Evolutionary conservation across 495 filamentous ascomycete species (phyloP), one percentile per base, ranked within the genome.

Genomic region (Annulohypoxylon stygium): DNA sequence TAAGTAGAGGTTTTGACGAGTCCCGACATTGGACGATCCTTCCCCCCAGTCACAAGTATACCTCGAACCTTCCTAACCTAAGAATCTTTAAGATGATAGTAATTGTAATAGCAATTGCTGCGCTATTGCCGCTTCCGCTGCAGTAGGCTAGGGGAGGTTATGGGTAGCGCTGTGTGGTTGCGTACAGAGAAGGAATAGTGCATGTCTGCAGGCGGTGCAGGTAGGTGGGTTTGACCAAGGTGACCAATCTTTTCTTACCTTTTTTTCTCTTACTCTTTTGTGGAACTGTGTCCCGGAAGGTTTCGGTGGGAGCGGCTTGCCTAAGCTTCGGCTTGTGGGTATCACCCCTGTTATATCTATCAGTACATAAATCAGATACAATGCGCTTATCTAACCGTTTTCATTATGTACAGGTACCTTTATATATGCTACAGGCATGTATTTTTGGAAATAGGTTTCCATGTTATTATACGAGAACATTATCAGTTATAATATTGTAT

Each of bases 91-190:
- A 68, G 60, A 47, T 23, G 55, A 69, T 66, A 69, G 50, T 54
- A 26, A 25, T 25, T 51, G 48, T 51, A 57, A 57, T 18, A 18
- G 71, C 67, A 61, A 65, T 61, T 69, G 67, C 67, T 69, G 71
- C 71, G 67, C 71, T 74, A 74, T 74, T 74, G 63, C 71, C 71
- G 67, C 71, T 59, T 64, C 62, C 48, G 48, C 70, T 47, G 65
- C 60, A 54, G 34, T 61, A 47, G 61, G 23, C 43, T 43, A 47
- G n/a, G 45, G 51, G 51, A 51, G 39, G 54, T 61, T 25, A 34
- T 54, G 60, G 61, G 70, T 47, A 43, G 26, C 41, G 65, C 43
- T 16, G 54, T 67, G 54, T 50, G 54, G 64, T 60, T 73, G 41
- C 54, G 66, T 70, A 63, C 66, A 65, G 71, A 53, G 65, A 65